Evolutionary conservation across 75 land plant species (phyloP), one percentile per base, ranked within the genome.

Genomic region (Selaginella moellendorffii): DNA sequence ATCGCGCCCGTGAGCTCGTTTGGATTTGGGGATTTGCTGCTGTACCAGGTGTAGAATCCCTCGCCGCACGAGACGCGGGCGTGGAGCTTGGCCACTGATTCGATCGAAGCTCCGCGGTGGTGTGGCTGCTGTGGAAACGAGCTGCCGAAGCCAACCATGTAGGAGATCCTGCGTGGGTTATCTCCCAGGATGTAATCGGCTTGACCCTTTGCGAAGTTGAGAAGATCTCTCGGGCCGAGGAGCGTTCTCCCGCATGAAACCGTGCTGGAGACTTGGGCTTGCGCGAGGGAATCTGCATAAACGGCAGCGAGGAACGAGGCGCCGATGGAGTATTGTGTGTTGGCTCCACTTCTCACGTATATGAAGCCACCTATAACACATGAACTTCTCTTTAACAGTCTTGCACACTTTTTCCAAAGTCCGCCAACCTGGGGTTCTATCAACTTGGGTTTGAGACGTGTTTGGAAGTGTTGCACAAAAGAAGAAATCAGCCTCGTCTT

Each of bases 171-270:
- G 66, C 63, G 65, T 0, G 96, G 88, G 42, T 89, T 85, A 27
- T 81, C 71, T 0, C 96, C 88, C 25, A 89, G 76, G 31, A 89
- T 82, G 77, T 89, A 89, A 65, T 89, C 86, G 46, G 46, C 46
- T 36, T 36, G 46, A 14, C 14, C 46, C 46, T 36, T 36, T 36
- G 46, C 46, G 14, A 36, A 36, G 46, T 36, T 5, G 5, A 36
- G 5, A 14, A 36, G 46, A 14, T 36, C 46, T 36, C 46, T 36
- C 14, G 46, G 14, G 14, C 10, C 14, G 5, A 36, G 10, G 14
- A 14, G 5, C 14, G 46, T 36, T 36, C 5, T 5, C 10, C 46
- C 46, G 14, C 46, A 36, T 36, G 5, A 5, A 5, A 36, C 5
- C 5, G 46, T 36, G 46, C 14, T 36, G n/a, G n/a, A n/a, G n/a